Base-by-base conservation (phyloP, 1,284 basidiomycete species). In the Lignosus rhinocerotis region DNA sequence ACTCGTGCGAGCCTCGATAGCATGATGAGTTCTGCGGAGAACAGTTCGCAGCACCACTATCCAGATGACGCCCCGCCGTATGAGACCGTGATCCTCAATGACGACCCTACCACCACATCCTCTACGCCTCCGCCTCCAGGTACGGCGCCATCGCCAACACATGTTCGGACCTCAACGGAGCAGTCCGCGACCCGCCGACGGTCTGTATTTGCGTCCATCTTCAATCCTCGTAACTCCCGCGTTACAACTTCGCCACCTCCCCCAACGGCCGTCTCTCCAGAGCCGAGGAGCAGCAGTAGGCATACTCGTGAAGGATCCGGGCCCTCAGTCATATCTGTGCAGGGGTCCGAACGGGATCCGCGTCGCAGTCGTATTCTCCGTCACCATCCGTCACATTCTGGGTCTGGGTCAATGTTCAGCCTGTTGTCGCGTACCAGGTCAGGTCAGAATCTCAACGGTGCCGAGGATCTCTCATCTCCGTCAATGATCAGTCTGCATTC, bases 1-100 rank as follows among this genome's bases (percentile, higher is more conserved):
- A 53, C 64, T 11, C 58, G 68, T 12, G 61, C 67, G 10, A 70
- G 67, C 55, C 61, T 67, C 49, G 68, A 71, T 45, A 69, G 70
- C 14, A 50, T 66, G 2, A 62, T 63, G 21, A 66, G 61, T 53
- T 60, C 59, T 2, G 63, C 60, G 25, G 65, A 63, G 14, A 51
- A 56, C 33, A 47, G 53, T 33, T 55, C 60, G 8, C 53, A 55
- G 6, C 55, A 52, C 5, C 56, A 73, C 44, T 76, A 80, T 6
- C 73, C 82, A 58, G 88, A 84, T 30, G 81, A 83, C 44, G 83
- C 85, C 9, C 88, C 88, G 6, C 70, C 86, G 0, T 90, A 90
- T 69, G 87, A 89, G 70, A 82, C 80, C 16, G 72, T 83, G 7
- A 72, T 62, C 6, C 53, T 65, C n/a, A 66, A 64, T n/a, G 63